Base-by-base conservation (phyloP, 2,329 filamentous ascomycete species). In the Thielaviopsis ethacetica region DNA sequence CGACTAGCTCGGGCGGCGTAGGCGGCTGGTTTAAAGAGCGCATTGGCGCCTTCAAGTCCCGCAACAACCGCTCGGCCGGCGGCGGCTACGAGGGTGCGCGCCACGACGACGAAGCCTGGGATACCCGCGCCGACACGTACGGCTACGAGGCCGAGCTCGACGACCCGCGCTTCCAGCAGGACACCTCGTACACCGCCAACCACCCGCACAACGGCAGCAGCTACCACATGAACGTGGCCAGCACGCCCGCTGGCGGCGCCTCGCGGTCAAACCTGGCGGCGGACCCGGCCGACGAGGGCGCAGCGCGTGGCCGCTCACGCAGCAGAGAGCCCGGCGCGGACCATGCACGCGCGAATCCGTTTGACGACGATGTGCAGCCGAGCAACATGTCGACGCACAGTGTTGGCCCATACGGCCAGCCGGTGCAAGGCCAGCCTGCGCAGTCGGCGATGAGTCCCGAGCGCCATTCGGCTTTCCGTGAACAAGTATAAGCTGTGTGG, bases 51-150 rank as follows among this genome's bases (percentile, higher is more conserved):
- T 73, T 91, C 68, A 81, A 81, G 69, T 82, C 83, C 69, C 75
- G 81, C 65, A 82, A 82, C 68, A 80, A 76, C 63, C 80, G 83
- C 57, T 82, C 80, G 47, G 85, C 85, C 0, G 75, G 78, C 1
- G 87, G 86, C 63, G 84, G 84, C 53, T 90, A 89, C 73, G 86
- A 90, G 65, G 72, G 78, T 5, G 67, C 72, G 6, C 69, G 70
- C 51, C 71, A 69, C 61, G 70, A 89, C 53, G 88, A 94, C 68
- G 87, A 91, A 67, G 87, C 88, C 1, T 95, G 89, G 89, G 88
- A 93, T 71, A 72, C 86, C 63, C 76, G 86, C 61, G 81, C 84
- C 19, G 83, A 85, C 66, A 72, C 71, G 13, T 83, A 84, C 67
- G 80, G 79, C 1, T 72, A 73, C 50, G 60, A 61, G 34, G 53